phyloP scores from a whole-genome alignment of 169 alveolate species.

The Eimeria acervulina region DNA sequence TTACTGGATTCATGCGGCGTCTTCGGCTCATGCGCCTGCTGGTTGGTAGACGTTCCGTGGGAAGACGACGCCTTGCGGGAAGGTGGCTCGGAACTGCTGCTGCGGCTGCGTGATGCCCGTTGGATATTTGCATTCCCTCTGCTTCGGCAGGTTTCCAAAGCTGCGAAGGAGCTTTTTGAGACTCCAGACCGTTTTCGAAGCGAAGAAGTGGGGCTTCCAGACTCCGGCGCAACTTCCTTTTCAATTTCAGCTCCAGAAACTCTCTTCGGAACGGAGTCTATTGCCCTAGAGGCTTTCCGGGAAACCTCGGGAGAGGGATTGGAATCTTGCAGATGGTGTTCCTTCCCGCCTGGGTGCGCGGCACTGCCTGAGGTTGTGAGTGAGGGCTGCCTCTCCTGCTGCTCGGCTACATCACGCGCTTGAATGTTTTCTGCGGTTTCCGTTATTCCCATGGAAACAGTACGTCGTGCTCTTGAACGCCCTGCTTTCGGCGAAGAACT shows the following conservation, averaged over 20 bases:
- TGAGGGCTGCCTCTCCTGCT: constrained; percentile 2
- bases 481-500: constrained; percentile 7
- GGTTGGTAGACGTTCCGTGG: constrained; percentile 15
- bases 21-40: neutral
- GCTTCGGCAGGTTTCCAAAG: constrained; percentile 51
- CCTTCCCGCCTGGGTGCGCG: neutral
- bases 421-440: neutral
- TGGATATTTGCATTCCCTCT: constrained; percentile 7
- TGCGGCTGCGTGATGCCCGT: constrained; percentile 71
- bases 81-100: constrained; percentile 75
- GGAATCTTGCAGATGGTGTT: neutral
- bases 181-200: constrained; percentile 5
- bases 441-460: constrained; percentile 64
- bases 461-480: constrained; percentile 60
- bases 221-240: neutral
- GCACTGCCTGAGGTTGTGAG: neutral
- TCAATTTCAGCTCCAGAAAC: neutral
- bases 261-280: neutral
- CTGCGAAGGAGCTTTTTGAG: neutral
- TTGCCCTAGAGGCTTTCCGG: neutral
- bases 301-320: too few relatives aligned
- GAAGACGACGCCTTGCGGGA: constrained; percentile 8
- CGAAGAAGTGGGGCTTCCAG: neutral
- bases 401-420: constrained; percentile 10
- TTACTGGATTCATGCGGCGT: constrained; percentile 22